A percentile compares a stretch with the other conserved stretches of the same genome.
phyloP scores from a whole-genome alignment of 495 filamentous ascomycete genomes.

The Tuber aestivum region DNA sequence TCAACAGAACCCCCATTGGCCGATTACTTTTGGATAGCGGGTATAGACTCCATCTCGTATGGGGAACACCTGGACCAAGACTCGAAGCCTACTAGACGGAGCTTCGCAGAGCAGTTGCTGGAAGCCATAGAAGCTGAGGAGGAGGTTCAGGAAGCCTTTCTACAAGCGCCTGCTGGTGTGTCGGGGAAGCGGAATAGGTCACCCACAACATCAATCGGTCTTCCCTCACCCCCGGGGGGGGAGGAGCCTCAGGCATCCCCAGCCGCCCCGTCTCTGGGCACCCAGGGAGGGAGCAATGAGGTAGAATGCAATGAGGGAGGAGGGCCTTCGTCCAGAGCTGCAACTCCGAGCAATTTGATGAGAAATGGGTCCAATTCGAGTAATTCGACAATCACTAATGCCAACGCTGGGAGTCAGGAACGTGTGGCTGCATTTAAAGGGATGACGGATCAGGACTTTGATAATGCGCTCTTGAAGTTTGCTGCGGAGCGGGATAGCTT shows the following conservation, averaged over 20 bases:
- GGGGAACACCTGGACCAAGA: slow-evolving; percentile 47
- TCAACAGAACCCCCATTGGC: slow-evolving; percentile 62
- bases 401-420: slow-evolving; percentile 36
- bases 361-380: slow-evolving; percentile 41
- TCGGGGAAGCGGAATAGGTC: slow-evolving; percentile 30
- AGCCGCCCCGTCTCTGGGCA: background rate
- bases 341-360: slow-evolving; percentile 29
- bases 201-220: slow-evolving; percentile 19
- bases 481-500: slow-evolving; percentile 90
- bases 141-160: slow-evolving; percentile 37
- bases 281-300: slow-evolving; percentile 3
- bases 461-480: slow-evolving; percentile 85
- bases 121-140: slow-evolving; percentile 43
- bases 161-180: slow-evolving; percentile 1
- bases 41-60: slow-evolving; percentile 69
- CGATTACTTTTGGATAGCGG: slow-evolving; percentile 98
- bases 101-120: slow-evolving; percentile 40
- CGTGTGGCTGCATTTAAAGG: slow-evolving; percentile 34
- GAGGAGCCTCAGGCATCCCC: slow-evolving; percentile 27
- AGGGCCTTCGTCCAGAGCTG: slow-evolving; percentile 16
- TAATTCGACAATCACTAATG: slow-evolving; percentile 47
- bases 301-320: slow-evolving; percentile 17
- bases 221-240: slow-evolving; percentile 18
- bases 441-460: slow-evolving; percentile 74
- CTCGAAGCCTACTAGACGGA: slow-evolving; percentile 34